Percentiles rank a stretch among this genome's conserved stretches.
These are phyloP conservation scores for Penicillium concentricum DNA, from an alignment of 2,329 filamentous ascomycete species.

Conservation along the genomic window DNA sequence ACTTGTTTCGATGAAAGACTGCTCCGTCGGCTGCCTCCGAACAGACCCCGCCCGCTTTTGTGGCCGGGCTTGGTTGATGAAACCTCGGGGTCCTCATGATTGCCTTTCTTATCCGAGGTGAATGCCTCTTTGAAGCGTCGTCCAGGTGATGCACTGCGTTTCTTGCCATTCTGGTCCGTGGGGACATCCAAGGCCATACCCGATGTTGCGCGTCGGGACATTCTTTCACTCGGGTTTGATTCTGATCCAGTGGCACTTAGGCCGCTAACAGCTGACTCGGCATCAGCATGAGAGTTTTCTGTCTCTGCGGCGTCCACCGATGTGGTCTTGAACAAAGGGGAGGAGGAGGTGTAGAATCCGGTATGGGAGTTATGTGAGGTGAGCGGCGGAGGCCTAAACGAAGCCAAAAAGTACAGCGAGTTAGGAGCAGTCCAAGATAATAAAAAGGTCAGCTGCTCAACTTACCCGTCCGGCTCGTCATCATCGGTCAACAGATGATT, in stretches of 20 bases:
- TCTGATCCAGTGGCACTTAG: constrained; percentile 38
- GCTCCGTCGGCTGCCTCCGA: constrained; percentile 38
- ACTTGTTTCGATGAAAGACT: constrained; percentile 36
- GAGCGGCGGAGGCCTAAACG: constrained; percentile 46
- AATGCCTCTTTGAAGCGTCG: constrained; percentile 73
- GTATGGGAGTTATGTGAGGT: constrained; percentile 63
- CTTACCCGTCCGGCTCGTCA: constrained; percentile 44
- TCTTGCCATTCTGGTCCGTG: constrained; percentile 40
- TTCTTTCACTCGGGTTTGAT: constrained; percentile 43
- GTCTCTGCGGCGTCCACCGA: constrained; percentile 45
- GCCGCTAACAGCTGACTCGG: constrained; percentile 30
- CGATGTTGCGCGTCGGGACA: constrained; percentile 26
- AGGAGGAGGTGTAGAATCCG: constrained; percentile 68
- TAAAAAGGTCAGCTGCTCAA: constrained; percentile 3
- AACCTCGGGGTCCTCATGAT: constrained; percentile 49
- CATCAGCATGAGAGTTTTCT: constrained; percentile 27
- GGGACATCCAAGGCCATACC: constrained; percentile 34
- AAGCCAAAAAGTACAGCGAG: constrained; percentile 8
- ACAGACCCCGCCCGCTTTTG: constrained; percentile 40
- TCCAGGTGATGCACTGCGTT: constrained; percentile 67
- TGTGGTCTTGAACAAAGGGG: constrained; percentile 62
- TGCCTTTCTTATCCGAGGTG: constrained; percentile 54
- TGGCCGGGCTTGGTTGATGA: constrained; percentile 45
- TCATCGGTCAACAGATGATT: constrained; percentile 36
- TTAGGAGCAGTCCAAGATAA: background rate